Percentiles rank a stretch among this genome's conserved stretches.
phyloP scores from a whole-genome alignment of 495 filamentous ascomycete species.

The Neurospora hispaniola region DNA sequence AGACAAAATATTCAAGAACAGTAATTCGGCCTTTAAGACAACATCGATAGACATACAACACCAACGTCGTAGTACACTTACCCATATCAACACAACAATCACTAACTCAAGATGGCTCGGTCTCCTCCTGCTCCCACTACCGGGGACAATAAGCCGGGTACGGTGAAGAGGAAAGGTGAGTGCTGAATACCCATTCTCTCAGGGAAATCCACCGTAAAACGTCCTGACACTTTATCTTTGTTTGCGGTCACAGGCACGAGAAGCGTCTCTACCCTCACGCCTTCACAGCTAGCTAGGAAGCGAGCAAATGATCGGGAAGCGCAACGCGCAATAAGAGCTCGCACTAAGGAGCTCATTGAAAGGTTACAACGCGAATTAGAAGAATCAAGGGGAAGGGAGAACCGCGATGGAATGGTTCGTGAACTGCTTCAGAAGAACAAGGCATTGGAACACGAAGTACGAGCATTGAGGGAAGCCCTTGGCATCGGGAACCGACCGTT shows the following conservation, averaged over 20 bases:
- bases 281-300: slow-evolving; percentile 66
- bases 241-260: slow-evolving; percentile 40
- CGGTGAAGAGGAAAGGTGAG: slow-evolving; percentile 27
- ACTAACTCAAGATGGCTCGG: slow-evolving; percentile 4
- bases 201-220: neutral
- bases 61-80: neutral
- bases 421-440: slow-evolving; percentile 26
- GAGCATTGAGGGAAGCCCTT: slow-evolving; percentile 18
- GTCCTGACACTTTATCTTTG: neutral
- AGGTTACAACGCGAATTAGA: slow-evolving; percentile 58
- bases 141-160: slow-evolving; percentile 14
- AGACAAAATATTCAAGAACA: neutral
- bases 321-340: slow-evolving; percentile 72
- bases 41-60: neutral
- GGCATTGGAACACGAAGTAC: slow-evolving; percentile 28
- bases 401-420: slow-evolving; percentile 26
- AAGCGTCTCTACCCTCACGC: slow-evolving; percentile 61
- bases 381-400: slow-evolving; percentile 35
- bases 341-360: slow-evolving; percentile 75
- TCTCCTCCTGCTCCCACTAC: slow-evolving; percentile 13
- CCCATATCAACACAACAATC: neutral
- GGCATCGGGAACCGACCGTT: slow-evolving; percentile 12
- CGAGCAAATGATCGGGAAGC: slow-evolving; percentile 84
- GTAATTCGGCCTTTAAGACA: neutral
- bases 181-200: neutral